phyloP scores from a whole-genome alignment of 2,329 filamentous ascomycete genomes.

The Sporothrix pallida region DNA sequence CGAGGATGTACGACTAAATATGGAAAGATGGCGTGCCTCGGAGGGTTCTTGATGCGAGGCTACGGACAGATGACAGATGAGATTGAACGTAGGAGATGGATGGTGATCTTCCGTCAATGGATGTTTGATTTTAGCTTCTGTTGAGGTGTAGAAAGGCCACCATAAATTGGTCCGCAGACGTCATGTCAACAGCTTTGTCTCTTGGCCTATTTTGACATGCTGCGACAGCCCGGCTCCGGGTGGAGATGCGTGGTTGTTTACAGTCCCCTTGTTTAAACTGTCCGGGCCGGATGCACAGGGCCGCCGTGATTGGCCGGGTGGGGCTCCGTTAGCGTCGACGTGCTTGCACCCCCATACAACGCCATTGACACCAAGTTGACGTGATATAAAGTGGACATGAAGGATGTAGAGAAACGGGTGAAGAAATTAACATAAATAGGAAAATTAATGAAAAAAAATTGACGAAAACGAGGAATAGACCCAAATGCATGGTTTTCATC shows the following conservation, averaged over 20 bases:
- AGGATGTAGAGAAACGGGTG: no score
- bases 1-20: constrained; percentile 24
- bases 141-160: background rate
- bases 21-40: constrained; percentile 22
- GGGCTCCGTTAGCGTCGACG: constrained; percentile 9
- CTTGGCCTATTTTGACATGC: no score
- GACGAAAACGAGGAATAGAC: background rate
- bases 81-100: background rate
- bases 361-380: background rate
- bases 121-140: background rate
- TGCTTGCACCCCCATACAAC: constrained; percentile 17
- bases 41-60: constrained; percentile 14
- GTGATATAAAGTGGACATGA: background rate
- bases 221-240: background rate
- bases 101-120: no score
- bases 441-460: background rate
- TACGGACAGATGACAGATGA: no score
- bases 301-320: constrained; percentile 20
- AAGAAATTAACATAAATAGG: background rate
- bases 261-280: background rate
- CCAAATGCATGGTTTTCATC: no score
- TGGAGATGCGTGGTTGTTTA: background rate
- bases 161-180: constrained; percentile 9
- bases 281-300: background rate
- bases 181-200: no score